phyloP scores from a whole-genome alignment of 2,329 filamentous ascomycete genomes.

The Macrophomina pseudophaseolina region DNA sequence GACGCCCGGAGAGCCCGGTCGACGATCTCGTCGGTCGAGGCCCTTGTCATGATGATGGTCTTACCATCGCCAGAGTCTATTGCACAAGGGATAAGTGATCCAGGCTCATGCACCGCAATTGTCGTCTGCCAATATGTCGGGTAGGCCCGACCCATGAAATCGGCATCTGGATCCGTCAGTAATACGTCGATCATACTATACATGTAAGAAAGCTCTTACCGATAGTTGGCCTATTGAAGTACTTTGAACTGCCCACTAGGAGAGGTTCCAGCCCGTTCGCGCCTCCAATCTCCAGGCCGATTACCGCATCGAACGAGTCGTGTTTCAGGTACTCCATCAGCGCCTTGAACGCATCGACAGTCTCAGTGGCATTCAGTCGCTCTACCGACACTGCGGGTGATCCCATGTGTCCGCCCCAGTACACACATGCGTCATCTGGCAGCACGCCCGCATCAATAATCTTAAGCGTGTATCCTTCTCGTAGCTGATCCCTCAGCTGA shows the following conservation, averaged over 20 bases:
- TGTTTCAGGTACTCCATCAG: constrained; percentile 43
- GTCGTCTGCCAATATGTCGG: constrained; percentile 27
- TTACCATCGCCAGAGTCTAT: constrained; percentile 27
- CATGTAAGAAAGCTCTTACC: background rate
- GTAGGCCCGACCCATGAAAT: constrained; percentile 24
- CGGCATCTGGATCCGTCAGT: constrained; percentile 20
- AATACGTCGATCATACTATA: constrained; percentile 1
- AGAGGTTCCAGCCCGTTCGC: constrained; percentile 44
- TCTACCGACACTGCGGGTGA: constrained; percentile 52
- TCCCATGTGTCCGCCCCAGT: constrained; percentile 53
- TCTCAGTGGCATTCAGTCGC: constrained; percentile 45
- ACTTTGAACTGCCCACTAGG: constrained; percentile 36
- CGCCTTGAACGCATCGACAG: constrained; percentile 47
- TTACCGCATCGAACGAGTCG: constrained; percentile 41
- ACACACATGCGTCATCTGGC: constrained; percentile 51
- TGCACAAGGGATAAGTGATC: constrained; percentile 21
- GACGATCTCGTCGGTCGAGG: constrained; percentile 28
- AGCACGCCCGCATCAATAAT: constrained; percentile 51
- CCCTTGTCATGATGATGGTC: constrained; percentile 28
- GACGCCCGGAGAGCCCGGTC: constrained; percentile 29
- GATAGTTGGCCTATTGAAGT: constrained; percentile 30
- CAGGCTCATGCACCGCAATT: constrained; percentile 21
- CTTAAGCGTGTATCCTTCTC: constrained; percentile 46
- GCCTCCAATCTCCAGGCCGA: constrained; percentile 54
- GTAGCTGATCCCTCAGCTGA: constrained; percentile 48